Conservation (phyloP, 257 asterid species). For the Lavandula angustifolia region DNA sequence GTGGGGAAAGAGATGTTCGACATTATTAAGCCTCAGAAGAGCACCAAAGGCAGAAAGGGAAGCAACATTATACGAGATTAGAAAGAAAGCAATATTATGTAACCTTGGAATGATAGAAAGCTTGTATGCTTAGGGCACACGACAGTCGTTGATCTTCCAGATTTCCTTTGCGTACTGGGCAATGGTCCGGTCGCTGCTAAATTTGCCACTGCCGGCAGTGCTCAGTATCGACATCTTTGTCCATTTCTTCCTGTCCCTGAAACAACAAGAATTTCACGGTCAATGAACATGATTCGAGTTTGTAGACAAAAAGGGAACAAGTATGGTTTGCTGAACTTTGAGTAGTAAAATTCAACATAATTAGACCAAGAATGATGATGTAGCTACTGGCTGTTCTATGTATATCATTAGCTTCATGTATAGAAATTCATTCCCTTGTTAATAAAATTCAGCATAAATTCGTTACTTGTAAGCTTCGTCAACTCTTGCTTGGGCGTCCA, state of each 20-base stretch:
- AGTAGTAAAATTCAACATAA: no score
- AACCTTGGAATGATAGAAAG: neutral
- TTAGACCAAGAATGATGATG: no score
- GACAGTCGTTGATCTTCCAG: slow-evolving; percentile 74
- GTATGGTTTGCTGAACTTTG: no score
- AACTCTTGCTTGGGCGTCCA: slow-evolving; percentile 82
- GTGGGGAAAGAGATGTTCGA: neutral
- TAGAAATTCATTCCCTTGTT: no score
- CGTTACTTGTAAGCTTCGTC: slow-evolving; percentile 97
- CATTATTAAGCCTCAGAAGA: neutral
- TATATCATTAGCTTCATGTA: no score
- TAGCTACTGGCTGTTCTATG: no score
- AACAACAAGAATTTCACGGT: neutral
- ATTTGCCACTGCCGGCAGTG: slow-evolving; percentile 94
- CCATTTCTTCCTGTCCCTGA: slow-evolving; percentile 97
- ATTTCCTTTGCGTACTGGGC: slow-evolving; percentile 87
- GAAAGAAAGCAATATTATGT: neutral
- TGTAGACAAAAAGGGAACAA: no score
- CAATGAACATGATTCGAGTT: no score
- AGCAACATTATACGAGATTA: neutral
- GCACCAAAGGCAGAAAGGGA: neutral
- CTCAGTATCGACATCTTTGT: slow-evolving; percentile 91
- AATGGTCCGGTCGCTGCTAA: slow-evolving; percentile 95
- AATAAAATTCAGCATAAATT: no score
- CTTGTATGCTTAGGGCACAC: slow-evolving; percentile 43